These are phyloP conservation scores for Chaetomiaceae sp. DNA, from an alignment of 2,329 filamentous ascomycete species.

Conservation along the genomic window DNA sequence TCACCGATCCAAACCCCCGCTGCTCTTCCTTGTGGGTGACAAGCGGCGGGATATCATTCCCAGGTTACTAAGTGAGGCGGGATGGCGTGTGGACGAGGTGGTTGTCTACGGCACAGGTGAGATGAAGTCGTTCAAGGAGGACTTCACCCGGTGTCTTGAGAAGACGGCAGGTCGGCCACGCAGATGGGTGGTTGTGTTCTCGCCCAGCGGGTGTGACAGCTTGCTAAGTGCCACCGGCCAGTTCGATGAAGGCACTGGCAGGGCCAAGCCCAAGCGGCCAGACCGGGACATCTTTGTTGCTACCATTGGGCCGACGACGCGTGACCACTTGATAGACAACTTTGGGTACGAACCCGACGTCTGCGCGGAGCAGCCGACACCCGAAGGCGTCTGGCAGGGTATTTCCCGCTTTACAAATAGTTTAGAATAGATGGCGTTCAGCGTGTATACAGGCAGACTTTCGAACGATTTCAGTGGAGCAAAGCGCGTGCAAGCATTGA, in stretches of 20 bases:
- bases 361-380: constrained; percentile 76
- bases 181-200: constrained; percentile 73
- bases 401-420: constrained; percentile 47
- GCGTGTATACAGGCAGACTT: too few species aligned
- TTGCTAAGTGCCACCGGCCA: constrained; percentile 50
- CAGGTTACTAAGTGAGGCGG: constrained; percentile 59
- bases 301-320: constrained; percentile 91
- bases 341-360: constrained; percentile 68
- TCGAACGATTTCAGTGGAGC: too few species aligned
- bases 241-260: constrained; percentile 42
- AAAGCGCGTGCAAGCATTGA: too few species aligned
- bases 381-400: constrained; percentile 66
- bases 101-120: constrained; percentile 84
- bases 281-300: constrained; percentile 57
- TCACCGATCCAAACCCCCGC: constrained; percentile 45
- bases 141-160: constrained; percentile 52
- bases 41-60: constrained; percentile 87
- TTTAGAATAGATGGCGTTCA: too few species aligned
- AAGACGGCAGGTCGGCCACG: constrained; percentile 34
- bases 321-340: constrained; percentile 59
- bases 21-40: constrained; percentile 88
- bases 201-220: constrained; percentile 57
- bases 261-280: constrained; percentile 23
- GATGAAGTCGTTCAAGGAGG: constrained; percentile 66
- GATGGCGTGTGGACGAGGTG: constrained; percentile 64